Conservation (phyloP, 2,329 filamentous ascomycete species). For the Furcasterigmium sp. region DNA sequence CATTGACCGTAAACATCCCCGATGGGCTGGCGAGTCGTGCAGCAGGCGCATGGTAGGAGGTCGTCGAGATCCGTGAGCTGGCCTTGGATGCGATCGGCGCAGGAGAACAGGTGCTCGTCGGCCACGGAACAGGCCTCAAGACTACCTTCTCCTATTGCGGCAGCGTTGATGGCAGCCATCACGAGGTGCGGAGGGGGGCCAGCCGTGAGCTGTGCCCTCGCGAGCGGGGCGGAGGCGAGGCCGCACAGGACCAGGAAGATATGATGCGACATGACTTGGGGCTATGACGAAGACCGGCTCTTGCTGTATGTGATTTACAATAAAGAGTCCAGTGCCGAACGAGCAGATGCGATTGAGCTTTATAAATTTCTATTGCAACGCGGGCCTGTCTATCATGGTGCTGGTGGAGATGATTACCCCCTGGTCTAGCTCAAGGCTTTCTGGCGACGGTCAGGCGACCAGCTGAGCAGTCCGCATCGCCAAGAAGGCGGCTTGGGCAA, state of each 20-base stretch:
- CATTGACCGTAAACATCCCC: not conserved
- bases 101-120: not conserved
- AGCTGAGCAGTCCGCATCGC: no score
- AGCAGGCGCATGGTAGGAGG: not conserved
- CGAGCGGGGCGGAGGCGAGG: not conserved
- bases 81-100: not conserved
- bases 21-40: not conserved
- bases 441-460: no score
- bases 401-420: no score
- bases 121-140: not conserved
- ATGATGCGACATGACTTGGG: not conserved
- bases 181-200: not conserved
- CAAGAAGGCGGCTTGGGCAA: no score
- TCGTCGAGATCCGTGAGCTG: not conserved
- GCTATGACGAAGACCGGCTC: no score
- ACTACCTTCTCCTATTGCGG: not conserved
- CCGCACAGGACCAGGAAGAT: not conserved
- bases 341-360: not conserved
- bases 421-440: no score
- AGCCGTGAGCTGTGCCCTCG: not conserved
- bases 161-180: not conserved
- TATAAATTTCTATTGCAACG: not conserved
- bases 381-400: no score
- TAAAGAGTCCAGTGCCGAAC: not conserved
- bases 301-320: not conserved